A percentile compares a stretch with the other conserved stretches of the same genome.
These are phyloP conservation scores for Candida easanensis DNA, from an alignment of 805 yeast species.

Conservation along the genomic window DNA sequence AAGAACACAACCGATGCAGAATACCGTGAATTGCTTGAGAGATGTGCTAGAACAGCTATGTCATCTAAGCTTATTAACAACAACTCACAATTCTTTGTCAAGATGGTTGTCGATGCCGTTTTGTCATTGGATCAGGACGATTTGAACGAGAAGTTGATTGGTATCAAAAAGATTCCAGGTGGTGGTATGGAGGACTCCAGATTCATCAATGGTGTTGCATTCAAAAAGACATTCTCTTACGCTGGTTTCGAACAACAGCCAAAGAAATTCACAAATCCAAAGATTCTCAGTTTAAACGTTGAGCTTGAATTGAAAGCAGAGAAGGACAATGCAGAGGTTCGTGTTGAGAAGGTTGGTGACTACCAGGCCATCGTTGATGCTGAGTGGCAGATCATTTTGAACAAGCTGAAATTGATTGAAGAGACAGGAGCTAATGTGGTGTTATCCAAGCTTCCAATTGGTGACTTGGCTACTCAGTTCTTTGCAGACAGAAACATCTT, in stretches of 20 bases:
- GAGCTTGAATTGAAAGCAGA: slow-evolving; percentile 97
- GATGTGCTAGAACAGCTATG: slow-evolving; percentile 98
- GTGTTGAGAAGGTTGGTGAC: slow-evolving; percentile 89
- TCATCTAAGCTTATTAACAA: slow-evolving; percentile 87
- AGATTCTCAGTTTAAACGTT: slow-evolving; percentile 79
- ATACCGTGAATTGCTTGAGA: slow-evolving; percentile 74
- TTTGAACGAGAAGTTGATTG: slow-evolving; percentile 85
- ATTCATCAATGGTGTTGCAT: slow-evolving; percentile 92
- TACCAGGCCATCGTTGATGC: slow-evolving; percentile 97
- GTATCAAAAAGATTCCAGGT: slow-evolving; percentile 92
- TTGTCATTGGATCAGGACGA: slow-evolving; percentile 79
- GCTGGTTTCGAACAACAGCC: slow-evolving; percentile 99
- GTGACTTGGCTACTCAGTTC: slow-evolving; percentile 97
- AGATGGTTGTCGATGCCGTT: slow-evolving; percentile 96
- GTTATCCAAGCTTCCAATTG: slow-evolving; percentile 91
- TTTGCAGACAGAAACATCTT: slow-evolving; percentile 95
- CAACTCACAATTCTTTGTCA: slow-evolving; percentile 85
- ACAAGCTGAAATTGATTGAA: slow-evolving; percentile 80
- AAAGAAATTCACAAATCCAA: slow-evolving; percentile 75
- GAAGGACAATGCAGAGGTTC: slow-evolving; percentile 97
- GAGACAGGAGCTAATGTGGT: slow-evolving; percentile 90
- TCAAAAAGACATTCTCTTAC: slow-evolving; percentile 93
- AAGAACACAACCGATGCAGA: slow-evolving; percentile 44
- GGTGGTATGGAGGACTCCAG: slow-evolving; percentile 94
- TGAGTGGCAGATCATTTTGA: slow-evolving; percentile 93